A percentile compares a stretch with the other conserved stretches of the same genome.
These are phyloP conservation scores for Rhodomyrtus psidioides DNA, from an alignment of 441 rosid genomes.

Conservation along the genomic window DNA sequence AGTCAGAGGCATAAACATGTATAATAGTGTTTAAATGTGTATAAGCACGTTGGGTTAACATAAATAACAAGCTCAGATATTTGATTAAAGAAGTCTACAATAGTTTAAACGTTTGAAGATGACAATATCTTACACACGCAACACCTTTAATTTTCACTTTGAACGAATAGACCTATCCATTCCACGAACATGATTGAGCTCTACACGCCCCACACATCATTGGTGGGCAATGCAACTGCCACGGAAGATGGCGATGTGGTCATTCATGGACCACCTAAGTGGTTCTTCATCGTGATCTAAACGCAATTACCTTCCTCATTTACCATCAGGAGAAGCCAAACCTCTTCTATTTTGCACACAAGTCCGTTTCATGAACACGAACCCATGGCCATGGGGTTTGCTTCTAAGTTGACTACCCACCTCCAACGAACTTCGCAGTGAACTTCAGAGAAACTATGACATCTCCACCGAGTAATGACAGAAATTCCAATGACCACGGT, in stretches of 20 bases:
- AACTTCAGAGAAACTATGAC: background rate
- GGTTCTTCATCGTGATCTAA: background rate
- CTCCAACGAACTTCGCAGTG: background rate
- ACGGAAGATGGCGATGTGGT: background rate
- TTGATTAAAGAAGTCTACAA: background rate
- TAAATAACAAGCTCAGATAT: background rate
- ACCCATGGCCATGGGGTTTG: background rate
- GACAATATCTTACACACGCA: background rate
- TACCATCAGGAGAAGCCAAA: background rate
- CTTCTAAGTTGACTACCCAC: background rate
- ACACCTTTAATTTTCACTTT: background rate
- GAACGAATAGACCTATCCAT: background rate
- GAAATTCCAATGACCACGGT: background rate
- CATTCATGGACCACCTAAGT: background rate
- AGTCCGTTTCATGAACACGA: background rate
- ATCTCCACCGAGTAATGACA: background rate
- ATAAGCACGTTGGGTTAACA: background rate
- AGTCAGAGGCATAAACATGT: background rate
- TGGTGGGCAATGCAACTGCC: background rate
- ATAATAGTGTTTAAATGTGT: background rate
- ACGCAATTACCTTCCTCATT: background rate
- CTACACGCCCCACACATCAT: background rate
- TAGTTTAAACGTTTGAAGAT: background rate
- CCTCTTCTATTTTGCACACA: background rate
- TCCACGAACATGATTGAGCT: background rate